Evolutionary conservation across 2,329 filamentous ascomycete species (phyloP), one percentile per base, ranked within the genome.

Genomic region (Epichloe hybrida): DNA sequence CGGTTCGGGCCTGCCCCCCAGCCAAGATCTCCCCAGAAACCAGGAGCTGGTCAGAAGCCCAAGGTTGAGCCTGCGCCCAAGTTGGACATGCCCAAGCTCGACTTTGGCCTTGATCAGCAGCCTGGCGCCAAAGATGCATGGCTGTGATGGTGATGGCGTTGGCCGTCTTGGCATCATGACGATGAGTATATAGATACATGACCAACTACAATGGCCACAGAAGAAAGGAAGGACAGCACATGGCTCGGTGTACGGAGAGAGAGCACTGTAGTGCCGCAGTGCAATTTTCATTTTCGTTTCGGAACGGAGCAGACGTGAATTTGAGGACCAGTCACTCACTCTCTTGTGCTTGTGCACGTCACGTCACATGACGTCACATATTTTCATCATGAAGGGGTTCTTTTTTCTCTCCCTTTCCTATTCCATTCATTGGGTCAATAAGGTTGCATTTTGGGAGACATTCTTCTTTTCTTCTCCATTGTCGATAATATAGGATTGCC

Each of bases 1-100:
- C 76, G 90, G 49, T 88, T 84, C 65, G 87, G 87, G 0, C 82
- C 82, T 40, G 59, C 61, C 50, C 50, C 57, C 50, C 63, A 64
- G 53, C 53, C 55, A 54, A 60, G 55, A 47, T 58, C 65, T 35
- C 58, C 62, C 47, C 65, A 64, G 57, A 65, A 66, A 55, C 44
- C 56, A 5, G 62, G 56, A 27, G 66, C 60, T 40, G 66, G 60
- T 34, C 65, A 60, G 38, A 65, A 65, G 61, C 75, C 76, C 64
- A 71, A 74, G 50, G 72, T 75, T 37, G 73, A 76, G 55, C 71
- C 75, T 23, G 70, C 76, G 31, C 82, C 82, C 12, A 79, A 75
- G 65, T 67, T 86, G 55, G 80, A 83, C 57, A 77, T 80, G 56
- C 76, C 76, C 9, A 74, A 69, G 59, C 68, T 81, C 53, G 75